Evolutionary conservation across 2,329 filamentous ascomycete genomes (phyloP).

Genomic region (Exophiala calicioides): DNA sequence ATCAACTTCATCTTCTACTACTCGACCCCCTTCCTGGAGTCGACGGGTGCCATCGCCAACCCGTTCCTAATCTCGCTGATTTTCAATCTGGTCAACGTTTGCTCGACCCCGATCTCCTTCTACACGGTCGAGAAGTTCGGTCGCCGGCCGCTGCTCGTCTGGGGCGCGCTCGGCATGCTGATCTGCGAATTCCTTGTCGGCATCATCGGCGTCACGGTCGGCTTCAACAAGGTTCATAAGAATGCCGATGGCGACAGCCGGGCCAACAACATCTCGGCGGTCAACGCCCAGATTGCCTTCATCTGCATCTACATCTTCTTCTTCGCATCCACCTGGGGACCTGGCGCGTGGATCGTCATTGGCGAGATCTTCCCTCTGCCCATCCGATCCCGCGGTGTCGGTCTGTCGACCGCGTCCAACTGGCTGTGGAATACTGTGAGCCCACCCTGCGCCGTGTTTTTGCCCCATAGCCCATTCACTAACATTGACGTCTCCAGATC

Average conservation of each 20-base stretch:
- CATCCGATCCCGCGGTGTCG: constrained; percentile 84
- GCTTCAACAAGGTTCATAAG: constrained; percentile 42
- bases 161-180: constrained; percentile 78
- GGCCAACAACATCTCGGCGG: constrained; percentile 48
- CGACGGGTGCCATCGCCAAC: constrained; percentile 73
- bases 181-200: constrained; percentile 78
- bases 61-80: constrained; percentile 81
- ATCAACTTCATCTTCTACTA: constrained; percentile 92
- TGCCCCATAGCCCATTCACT: constrained; percentile 69
- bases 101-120: constrained; percentile 83
- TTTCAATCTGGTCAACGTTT: constrained; percentile 85
- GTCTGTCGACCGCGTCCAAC: constrained; percentile 83
- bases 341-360: constrained; percentile 70
- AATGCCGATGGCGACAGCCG: constrained; percentile 63
- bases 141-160: constrained; percentile 76
- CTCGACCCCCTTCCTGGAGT: constrained; percentile 80
- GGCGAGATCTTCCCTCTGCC: constrained; percentile 89
- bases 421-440: constrained; percentile 83
- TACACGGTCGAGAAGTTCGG: constrained; percentile 80
- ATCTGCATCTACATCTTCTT: constrained; percentile 93
- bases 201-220: constrained; percentile 59
- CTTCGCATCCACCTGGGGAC: constrained; percentile 88
- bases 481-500: constrained; percentile 36
- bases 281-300: constrained; percentile 75
- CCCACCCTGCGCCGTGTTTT: constrained; percentile 57